Conservation (phyloP, 2,329 filamentous ascomycete species). For the Phyllosticta capitalensis region DNA sequence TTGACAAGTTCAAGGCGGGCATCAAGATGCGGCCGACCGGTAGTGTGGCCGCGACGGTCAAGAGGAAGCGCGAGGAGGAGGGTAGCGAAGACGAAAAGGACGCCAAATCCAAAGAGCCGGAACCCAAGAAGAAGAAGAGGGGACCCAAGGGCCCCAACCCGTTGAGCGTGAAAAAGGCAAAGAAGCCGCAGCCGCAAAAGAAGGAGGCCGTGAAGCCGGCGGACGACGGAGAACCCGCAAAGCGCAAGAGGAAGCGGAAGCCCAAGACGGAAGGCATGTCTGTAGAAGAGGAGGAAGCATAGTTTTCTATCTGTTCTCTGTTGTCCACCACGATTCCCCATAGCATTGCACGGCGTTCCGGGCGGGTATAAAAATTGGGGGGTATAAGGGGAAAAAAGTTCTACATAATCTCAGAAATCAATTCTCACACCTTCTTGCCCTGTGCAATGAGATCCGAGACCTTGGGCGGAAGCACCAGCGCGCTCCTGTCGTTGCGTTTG, state of each 20-base stretch:
- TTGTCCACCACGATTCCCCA: slow-evolving; percentile 3
- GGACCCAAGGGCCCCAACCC: slow-evolving; percentile 64
- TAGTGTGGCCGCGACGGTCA: slow-evolving; percentile 21
- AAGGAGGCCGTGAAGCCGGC: slow-evolving; percentile 12
- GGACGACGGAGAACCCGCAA: slow-evolving; percentile 17
- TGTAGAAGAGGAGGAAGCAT: background rate
- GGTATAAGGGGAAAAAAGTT: background rate
- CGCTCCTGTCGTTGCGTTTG: slow-evolving; percentile 76
- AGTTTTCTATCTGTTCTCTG: slow-evolving; percentile 5
- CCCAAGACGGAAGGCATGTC: slow-evolving; percentile 24
- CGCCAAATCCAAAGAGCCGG: slow-evolving; percentile 28
- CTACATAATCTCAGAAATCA: background rate
- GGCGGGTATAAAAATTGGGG: background rate
- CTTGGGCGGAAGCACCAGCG: slow-evolving; percentile 82
- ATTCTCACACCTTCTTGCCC: slow-evolving; percentile 39
- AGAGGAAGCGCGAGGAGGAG: slow-evolving; percentile 40
- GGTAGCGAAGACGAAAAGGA: slow-evolving; percentile 17
- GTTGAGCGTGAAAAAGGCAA: slow-evolving; percentile 55
- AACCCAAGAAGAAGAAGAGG: slow-evolving; percentile 44
- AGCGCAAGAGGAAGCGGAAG: slow-evolving; percentile 31
- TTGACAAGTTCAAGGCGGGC: slow-evolving; percentile 62
- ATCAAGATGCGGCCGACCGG: slow-evolving; percentile 39
- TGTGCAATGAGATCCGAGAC: slow-evolving; percentile 48
- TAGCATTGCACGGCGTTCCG: slow-evolving; percentile 9
- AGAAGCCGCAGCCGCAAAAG: slow-evolving; percentile 13